Evolutionary conservation across 805 yeast species (phyloP).

Genomic region (Hanseniaspora vineae): DNA sequence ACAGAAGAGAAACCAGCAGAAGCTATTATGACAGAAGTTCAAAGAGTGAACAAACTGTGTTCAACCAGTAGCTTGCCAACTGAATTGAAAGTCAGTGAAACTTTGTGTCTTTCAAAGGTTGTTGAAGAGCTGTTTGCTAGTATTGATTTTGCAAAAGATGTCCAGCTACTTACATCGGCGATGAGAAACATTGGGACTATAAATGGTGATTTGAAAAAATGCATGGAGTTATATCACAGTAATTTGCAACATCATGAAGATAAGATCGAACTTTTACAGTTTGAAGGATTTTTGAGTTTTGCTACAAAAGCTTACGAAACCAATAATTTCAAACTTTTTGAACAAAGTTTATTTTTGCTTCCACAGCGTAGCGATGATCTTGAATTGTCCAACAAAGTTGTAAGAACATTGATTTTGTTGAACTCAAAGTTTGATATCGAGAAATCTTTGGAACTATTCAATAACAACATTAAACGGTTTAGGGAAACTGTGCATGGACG

Average conservation of each 20-base stretch:
- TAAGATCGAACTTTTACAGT: constrained; percentile 30
- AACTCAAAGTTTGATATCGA: constrained; percentile 28
- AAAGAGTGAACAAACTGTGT: constrained; percentile 10
- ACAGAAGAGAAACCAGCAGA: constrained; percentile 7
- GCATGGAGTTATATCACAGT: constrained; percentile 27
- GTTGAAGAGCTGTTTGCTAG: background rate
- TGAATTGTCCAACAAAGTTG: constrained; percentile 14
- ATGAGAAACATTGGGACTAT: constrained; percentile 13
- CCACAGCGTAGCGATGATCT: background rate
- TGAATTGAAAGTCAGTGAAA: background rate
- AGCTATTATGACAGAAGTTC: constrained; percentile 24
- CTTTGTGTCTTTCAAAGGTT: background rate
- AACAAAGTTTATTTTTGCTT: constrained; percentile 18
- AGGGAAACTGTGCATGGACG: constrained; percentile 12
- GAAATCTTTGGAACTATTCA: constrained; percentile 31
- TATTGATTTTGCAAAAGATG: constrained; percentile 8
- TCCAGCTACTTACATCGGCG: constrained; percentile 11
- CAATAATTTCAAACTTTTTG: constrained; percentile 18
- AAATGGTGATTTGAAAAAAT: constrained; percentile 13
- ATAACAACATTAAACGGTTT: constrained; percentile 29
- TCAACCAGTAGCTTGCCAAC: background rate
- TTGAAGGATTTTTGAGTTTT: constrained; percentile 28
- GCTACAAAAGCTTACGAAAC: constrained; percentile 28
- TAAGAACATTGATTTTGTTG: constrained; percentile 32
- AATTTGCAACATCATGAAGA: constrained; percentile 28